These are phyloP conservation scores for Dictyostelium purpureum DNA, from an alignment of 78 protist genomes.

Conservation along the genomic window DNA sequence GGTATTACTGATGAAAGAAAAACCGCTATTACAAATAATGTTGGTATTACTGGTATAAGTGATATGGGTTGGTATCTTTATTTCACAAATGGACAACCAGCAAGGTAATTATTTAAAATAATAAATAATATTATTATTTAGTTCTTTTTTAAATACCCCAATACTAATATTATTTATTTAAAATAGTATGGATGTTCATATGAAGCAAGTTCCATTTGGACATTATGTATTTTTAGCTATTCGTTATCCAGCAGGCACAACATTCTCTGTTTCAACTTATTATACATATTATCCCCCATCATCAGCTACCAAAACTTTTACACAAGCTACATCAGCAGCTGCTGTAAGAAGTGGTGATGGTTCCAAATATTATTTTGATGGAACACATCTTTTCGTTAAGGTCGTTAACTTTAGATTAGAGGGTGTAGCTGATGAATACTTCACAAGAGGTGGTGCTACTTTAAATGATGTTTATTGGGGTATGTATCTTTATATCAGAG, in stretches of 20 bases:
- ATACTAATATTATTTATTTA: too few species aligned
- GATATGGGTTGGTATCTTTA: constrained; percentile 57
- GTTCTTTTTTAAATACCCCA: too few species aligned
- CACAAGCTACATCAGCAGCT: neutral
- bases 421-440: neutral
- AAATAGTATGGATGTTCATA: too few species aligned
- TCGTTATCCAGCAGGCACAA: constrained; percentile 3
- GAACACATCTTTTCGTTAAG: constrained; percentile 35
- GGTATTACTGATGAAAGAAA: constrained; percentile 29
- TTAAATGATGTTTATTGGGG: constrained; percentile 27
- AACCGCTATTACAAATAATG: constrained; percentile 14
- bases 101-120: too few species aligned
- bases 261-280: neutral
- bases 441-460: constrained; percentile 27
- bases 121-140: neutral
- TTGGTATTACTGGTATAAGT: constrained; percentile 46
- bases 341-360: constrained; percentile 51
- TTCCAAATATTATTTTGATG: constrained; percentile 33
- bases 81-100: neutral
- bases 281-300: neutral
- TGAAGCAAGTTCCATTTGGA: neutral
- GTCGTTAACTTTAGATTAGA: constrained; percentile 1
- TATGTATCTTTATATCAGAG: constrained; percentile 8
- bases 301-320: neutral
- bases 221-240: constrained; percentile 4